These are phyloP conservation scores for Nakazawaea wyomingensis DNA, from an alignment of 805 yeast genomes.

Conservation along the genomic window DNA sequence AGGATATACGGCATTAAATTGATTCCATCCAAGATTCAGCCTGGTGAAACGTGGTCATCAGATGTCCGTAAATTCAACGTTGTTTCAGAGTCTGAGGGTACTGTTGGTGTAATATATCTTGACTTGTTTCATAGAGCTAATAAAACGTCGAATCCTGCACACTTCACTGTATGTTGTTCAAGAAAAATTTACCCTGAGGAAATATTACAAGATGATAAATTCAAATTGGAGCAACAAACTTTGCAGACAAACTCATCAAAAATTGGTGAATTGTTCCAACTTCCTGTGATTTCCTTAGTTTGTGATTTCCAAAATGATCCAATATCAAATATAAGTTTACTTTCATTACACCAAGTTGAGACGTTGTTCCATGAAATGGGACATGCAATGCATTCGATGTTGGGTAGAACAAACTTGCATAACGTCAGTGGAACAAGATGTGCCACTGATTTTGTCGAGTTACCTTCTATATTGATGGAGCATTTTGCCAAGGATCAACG, in stretches of 20 bases:
- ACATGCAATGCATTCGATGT: conserved; percentile 96
- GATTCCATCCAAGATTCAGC: conserved; percentile 53
- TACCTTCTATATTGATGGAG: conserved; percentile 96
- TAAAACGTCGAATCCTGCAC: conserved; percentile 84
- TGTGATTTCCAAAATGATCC: conserved; percentile 62
- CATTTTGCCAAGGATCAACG: conserved; percentile 79
- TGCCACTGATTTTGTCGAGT: conserved; percentile 92
- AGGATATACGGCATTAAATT: conserved; percentile 73
- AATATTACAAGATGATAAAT: conserved; percentile 31
- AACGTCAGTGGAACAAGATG: conserved; percentile 94
- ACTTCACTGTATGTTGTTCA: conserved; percentile 94
- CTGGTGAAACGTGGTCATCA: conserved; percentile 84
- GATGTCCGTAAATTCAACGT: conserved; percentile 83
- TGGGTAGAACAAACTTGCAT: conserved; percentile 85
- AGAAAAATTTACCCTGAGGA: conserved; percentile 63
- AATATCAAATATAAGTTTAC: conserved; percentile 43
- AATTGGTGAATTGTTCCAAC: conserved; percentile 54
- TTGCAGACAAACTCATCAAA: conserved; percentile 29
- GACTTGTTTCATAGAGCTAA: conserved; percentile 78
- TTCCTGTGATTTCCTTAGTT: conserved; percentile 85
- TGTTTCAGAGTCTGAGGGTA: conserved; percentile 53
- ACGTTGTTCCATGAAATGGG: conserved; percentile 99
- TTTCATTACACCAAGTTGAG: conserved; percentile 77
- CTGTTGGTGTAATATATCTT: conserved; percentile 79
- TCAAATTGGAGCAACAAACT: conserved; percentile 27